Evolutionary conservation across 2,329 filamentous ascomycete genomes (phyloP).

Genomic region (Alternaria triticimaculans): DNA sequence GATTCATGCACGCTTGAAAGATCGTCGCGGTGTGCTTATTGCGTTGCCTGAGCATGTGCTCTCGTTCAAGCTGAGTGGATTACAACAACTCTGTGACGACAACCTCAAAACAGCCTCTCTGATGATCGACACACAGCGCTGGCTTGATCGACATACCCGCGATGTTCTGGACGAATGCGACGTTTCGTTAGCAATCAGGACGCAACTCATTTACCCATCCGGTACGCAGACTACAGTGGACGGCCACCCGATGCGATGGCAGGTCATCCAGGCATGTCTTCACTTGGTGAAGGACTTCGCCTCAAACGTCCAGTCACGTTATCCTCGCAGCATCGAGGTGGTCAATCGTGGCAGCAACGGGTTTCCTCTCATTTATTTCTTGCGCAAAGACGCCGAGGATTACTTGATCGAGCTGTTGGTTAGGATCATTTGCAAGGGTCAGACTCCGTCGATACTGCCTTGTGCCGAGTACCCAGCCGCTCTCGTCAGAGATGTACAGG

Average conservation of each 20-base stretch:
- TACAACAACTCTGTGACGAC: conserved; percentile 62
- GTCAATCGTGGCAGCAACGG: conserved; percentile 40
- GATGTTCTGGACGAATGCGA: conserved; percentile 71
- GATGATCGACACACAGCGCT: conserved; percentile 61
- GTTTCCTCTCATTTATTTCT: conserved; percentile 65
- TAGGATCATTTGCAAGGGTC: conserved; percentile 40
- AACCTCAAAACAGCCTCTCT: conserved; percentile 49
- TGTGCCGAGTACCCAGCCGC: conserved; percentile 26
- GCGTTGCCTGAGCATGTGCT: conserved; percentile 69
- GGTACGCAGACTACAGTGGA: conserved; percentile 51
- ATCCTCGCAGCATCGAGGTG: conserved; percentile 60
- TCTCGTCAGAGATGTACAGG: conserved; percentile 30
- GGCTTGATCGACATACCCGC: conserved; percentile 58
- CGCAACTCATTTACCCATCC: conserved; percentile 55
- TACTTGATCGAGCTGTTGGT: conserved; percentile 39
- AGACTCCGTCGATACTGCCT: conserved; percentile 29
- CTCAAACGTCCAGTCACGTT: conserved; percentile 45
- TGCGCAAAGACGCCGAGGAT: conserved; percentile 51
- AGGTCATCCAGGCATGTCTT: conserved; percentile 46
- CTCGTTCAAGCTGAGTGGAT: conserved; percentile 68
- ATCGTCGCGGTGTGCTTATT: conserved; percentile 61
- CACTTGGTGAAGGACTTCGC: conserved; percentile 35
- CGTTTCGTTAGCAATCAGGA: conserved; percentile 51
- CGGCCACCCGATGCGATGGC: conserved; percentile 51
- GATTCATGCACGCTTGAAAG: conserved; percentile 53